Conservation (phyloP, 192 early-diverging fungal genomes). For the Coemansia sp. region DNA sequence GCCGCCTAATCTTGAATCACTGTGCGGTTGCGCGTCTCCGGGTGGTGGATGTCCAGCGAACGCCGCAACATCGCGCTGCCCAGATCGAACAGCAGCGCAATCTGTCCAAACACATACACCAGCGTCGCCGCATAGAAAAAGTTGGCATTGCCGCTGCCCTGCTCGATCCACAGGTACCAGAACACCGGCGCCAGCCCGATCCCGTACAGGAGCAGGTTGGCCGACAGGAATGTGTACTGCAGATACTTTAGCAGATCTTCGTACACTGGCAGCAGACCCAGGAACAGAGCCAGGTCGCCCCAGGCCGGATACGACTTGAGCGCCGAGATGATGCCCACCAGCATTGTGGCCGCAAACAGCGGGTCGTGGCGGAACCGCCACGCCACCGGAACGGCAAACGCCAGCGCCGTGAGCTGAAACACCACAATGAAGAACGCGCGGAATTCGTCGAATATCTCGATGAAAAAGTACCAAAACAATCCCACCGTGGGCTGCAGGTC, state of each 20-base stretch:
- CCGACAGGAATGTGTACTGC: slow-evolving; percentile 71
- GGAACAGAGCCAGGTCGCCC: slow-evolving; percentile 78
- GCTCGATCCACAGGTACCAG: slow-evolving; percentile 93
- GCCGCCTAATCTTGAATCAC: slow-evolving; percentile 42
- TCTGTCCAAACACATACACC: slow-evolving; percentile 83
- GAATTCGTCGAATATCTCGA: slow-evolving; percentile 99
- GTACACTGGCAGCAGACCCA: slow-evolving; percentile 75
- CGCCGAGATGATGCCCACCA: slow-evolving; percentile 72
- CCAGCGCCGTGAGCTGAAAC: slow-evolving; percentile 90
- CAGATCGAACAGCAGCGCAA: slow-evolving; percentile 80
- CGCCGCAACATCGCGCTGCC: slow-evolving; percentile 70
- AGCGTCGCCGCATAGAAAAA: slow-evolving; percentile 97
- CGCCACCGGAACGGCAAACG: slow-evolving; percentile 81
- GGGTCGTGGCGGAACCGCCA: slow-evolving; percentile 73
- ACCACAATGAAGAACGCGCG: slow-evolving; percentile 87
- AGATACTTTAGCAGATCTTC: slow-evolving; percentile 89
- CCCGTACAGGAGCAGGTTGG: slow-evolving; percentile 68
- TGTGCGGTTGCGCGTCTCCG: slow-evolving; percentile 28
- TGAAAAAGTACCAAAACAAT: slow-evolving; percentile 98
- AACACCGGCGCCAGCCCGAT: slow-evolving; percentile 82
- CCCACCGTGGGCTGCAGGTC: slow-evolving; percentile 97
- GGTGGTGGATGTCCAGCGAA: slow-evolving; percentile 69
- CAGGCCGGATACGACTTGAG: slow-evolving; percentile 94
- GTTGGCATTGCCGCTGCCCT: slow-evolving; percentile 95
- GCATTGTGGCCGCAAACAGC: slow-evolving; percentile 68